Evolutionary conservation across 208 protist species (phyloP).

Genomic region (Giardia muris): DNA sequence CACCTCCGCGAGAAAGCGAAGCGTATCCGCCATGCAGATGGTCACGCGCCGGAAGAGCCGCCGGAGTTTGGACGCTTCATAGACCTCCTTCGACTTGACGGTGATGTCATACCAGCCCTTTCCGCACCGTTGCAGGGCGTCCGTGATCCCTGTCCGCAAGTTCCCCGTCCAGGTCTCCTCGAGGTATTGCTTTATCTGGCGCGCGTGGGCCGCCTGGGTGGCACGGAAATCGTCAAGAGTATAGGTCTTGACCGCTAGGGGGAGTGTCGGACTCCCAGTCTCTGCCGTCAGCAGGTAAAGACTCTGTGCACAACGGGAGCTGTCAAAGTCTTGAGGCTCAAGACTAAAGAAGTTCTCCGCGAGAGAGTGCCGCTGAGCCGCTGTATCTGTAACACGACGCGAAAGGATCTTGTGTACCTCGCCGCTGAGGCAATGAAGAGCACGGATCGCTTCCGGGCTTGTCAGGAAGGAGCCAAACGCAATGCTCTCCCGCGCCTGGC

Average conservation of each 20-base stretch:
- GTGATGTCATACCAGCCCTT: conserved; percentile 6
- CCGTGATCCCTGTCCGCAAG: background rate
- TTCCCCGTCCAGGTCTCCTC: background rate
- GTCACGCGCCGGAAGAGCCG: background rate
- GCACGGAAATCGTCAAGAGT: conserved; percentile 1
- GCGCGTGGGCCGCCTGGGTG: background rate
- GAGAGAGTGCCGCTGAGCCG: background rate
- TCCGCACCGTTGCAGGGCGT: background rate
- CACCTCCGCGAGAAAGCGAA: background rate
- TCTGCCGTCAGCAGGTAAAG: background rate
- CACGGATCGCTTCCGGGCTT: background rate
- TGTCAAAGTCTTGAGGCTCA: background rate
- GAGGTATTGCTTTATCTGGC: background rate
- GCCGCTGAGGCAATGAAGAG: background rate
- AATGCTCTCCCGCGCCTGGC: background rate
- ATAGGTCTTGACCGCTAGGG: conserved; percentile 7
- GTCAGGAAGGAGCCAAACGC: background rate
- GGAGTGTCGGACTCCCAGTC: background rate
- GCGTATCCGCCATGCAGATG: background rate
- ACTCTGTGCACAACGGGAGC: background rate
- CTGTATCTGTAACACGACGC: background rate
- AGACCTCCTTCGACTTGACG: conserved; percentile 18
- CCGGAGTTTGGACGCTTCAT: background rate
- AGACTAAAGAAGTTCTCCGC: background rate
- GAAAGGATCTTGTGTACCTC: background rate